A percentile compares a stretch with the other conserved stretches of the same genome.
Conservation (phyloP, 352 stramenopile species). For the Elongisporangium undulatum region DNA sequence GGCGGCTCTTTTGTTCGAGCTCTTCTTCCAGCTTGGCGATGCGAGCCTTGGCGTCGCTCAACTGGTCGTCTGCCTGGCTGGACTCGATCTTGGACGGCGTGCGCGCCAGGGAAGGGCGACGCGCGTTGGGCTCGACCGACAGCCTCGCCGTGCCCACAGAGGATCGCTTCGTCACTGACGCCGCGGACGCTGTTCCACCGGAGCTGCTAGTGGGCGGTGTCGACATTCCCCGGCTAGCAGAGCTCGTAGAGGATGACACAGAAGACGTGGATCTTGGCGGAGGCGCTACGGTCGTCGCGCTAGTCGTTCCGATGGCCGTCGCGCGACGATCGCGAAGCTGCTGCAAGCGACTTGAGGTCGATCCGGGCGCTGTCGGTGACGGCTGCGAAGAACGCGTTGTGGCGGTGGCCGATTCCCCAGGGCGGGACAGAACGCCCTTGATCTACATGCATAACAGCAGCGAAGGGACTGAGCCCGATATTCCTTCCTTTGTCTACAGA, state of each 20-base stretch:
- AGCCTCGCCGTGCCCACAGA: conserved; percentile 11
- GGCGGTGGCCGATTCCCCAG: conserved; percentile 4
- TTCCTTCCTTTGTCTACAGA: background rate
- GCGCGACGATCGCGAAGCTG: conserved; percentile 28
- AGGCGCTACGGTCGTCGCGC: conserved; percentile 4
- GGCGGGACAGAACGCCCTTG: conserved; percentile 25
- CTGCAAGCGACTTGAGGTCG: conserved; percentile 22
- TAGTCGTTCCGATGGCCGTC: conserved; percentile 17
- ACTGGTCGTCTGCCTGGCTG: conserved; percentile 30
- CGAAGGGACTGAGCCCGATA: background rate
- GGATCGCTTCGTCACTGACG: conserved; percentile 16
- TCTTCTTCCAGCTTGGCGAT: conserved; percentile 65
- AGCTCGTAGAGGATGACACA: background rate
- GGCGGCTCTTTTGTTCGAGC: conserved; percentile 62
- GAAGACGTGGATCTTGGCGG: background rate
- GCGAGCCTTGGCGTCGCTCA: conserved; percentile 37
- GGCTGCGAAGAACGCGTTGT: conserved; percentile 4
- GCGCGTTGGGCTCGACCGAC: conserved; percentile 17
- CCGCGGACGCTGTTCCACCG: conserved; percentile 1
- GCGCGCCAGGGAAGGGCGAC: conserved; percentile 8
- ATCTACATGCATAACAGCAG: conserved; percentile 15
- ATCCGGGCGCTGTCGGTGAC: conserved; percentile 2
- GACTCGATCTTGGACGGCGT: conserved; percentile 6
- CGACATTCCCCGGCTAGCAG: background rate
- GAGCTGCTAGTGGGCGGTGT: conserved; percentile 1